Conservation (phyloP, 1,284 basidiomycete species). For the Ganoderma lingzhi region DNA sequence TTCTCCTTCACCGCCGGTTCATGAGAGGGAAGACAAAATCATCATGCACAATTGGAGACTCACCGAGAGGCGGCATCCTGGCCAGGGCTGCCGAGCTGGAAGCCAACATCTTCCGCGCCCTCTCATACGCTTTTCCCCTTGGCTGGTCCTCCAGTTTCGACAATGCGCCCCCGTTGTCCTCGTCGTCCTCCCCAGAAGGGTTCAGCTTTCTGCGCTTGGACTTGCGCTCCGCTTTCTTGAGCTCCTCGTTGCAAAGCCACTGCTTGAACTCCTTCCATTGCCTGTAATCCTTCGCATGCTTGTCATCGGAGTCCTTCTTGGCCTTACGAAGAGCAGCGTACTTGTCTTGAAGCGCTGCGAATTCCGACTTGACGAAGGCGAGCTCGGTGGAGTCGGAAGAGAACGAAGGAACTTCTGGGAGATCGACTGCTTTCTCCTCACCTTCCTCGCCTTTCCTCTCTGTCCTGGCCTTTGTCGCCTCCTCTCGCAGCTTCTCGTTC, state of each 20-base stretch:
- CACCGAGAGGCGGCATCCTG: slow-evolving; percentile 4
- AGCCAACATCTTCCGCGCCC: background rate
- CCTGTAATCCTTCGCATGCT: slow-evolving; percentile 29
- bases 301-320: slow-evolving; percentile 31
- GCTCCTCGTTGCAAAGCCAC: slow-evolving; percentile 29
- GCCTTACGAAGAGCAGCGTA: slow-evolving; percentile 32
- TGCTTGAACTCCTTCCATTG: slow-evolving; percentile 34
- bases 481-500: slow-evolving; percentile 24
- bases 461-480: slow-evolving; percentile 13
- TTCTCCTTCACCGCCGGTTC: background rate
- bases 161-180: slow-evolving; percentile 59
- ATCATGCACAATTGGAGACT: background rate
- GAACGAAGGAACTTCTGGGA: background rate
- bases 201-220: slow-evolving; percentile 28
- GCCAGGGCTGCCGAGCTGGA: background rate
- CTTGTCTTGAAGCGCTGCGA: slow-evolving; percentile 28
- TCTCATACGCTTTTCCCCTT: background rate
- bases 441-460: background rate
- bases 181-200: slow-evolving; percentile 78
- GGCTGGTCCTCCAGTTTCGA: background rate
- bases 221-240: slow-evolving; percentile 6
- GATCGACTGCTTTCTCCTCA: background rate
- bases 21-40: background rate
- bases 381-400: slow-evolving; percentile 11
- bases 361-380: slow-evolving; percentile 23